Conservation (phyloP, 2,329 filamentous ascomycete genomes). For the Cladophialophora exuberans region DNA sequence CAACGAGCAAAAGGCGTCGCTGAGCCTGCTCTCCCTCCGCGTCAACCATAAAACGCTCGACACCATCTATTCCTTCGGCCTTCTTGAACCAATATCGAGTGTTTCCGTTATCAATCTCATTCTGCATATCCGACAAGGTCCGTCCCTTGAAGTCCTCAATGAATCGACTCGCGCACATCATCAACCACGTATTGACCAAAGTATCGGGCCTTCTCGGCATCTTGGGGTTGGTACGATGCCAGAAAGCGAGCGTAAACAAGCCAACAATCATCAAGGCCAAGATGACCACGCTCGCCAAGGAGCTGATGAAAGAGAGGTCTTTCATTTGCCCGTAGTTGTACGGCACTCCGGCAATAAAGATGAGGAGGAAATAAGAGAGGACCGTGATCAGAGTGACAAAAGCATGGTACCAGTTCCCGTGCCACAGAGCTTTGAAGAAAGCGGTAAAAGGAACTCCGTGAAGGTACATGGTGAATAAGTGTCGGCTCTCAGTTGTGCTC, state of each 20-base stretch:
- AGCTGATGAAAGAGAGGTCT: conserved; percentile 11
- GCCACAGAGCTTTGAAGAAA: conserved; percentile 13
- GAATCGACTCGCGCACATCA: conserved; percentile 17
- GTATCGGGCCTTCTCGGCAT: conserved; percentile 16
- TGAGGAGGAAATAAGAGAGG: conserved; percentile 12
- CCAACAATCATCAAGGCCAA: conserved; percentile 8
- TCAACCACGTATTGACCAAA: conserved; percentile 18
- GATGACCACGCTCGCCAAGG: conserved; percentile 8
- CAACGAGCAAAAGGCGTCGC: background rate
- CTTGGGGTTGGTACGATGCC: conserved; percentile 10
- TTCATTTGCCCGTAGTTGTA: conserved; percentile 17
- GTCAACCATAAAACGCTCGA: conserved; percentile 8
- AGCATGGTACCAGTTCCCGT: conserved; percentile 13
- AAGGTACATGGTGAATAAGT: conserved; percentile 9
- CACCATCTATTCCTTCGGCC: background rate
- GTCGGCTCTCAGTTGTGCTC: background rate
- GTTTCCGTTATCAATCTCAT: conserved; percentile 8
- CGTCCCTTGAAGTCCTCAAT: conserved; percentile 8
- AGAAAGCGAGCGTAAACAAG: conserved; percentile 8
- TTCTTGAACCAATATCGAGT: conserved; percentile 5
- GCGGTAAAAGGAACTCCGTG: conserved; percentile 11
- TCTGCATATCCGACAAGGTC: background rate
- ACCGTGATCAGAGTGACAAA: conserved; percentile 14
- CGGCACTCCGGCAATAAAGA: conserved; percentile 14
- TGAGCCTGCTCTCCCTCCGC: background rate